Base-by-base conservation (phyloP, 2,329 filamentous ascomycete genomes). In the Aspergillus arachidicola region DNA sequence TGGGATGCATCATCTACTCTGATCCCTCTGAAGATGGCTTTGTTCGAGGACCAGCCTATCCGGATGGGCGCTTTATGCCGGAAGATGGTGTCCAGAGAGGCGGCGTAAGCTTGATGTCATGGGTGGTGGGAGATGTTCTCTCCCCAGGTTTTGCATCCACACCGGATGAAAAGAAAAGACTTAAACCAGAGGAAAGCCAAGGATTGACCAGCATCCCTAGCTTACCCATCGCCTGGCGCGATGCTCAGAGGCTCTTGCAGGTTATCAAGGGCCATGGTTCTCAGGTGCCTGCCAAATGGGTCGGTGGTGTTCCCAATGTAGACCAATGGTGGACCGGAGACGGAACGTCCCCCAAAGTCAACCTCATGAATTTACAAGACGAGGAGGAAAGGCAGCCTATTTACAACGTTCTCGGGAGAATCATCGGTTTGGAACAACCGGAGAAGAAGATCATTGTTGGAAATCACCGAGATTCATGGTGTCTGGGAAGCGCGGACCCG, bases 401-500 rank as follows among this genome's bases (percentile, higher is more conserved):
- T 65, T 97, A 92, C 86, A 99, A 99, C 73, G 88, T 98, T 0
- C 88, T 97, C 71, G 94, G 92, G 36, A 86, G 89, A 60, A 94
- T 99, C 58, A 81, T 84, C 14, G 95, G 95, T n/a, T 83, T 92
- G 62, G 95, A 98, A 78, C 90, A 95, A 74, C 84, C 84, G 1
- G 87, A 91, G 64, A 94, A 96, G 78, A 91, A 90, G 61, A 89
- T 98, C 72, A 89, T 97, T 61, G 86, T 99, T 60, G 95, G 95
- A 58, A 97, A 94, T 77, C 94, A 97, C 75, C 92, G 95, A 23
- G 95, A 99, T 77, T 88, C 93, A 0, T 97, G 93, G 92, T 91
- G 91, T 58, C 92, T 95, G 72, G 95, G 95, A 60, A 92, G 93
- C 30, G 89, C 89, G 0, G 92, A 95, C 72, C 91, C 95, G 1